phyloP scores from a whole-genome alignment of 768 basidiomycete species.

The Lactifluus piperatus region DNA sequence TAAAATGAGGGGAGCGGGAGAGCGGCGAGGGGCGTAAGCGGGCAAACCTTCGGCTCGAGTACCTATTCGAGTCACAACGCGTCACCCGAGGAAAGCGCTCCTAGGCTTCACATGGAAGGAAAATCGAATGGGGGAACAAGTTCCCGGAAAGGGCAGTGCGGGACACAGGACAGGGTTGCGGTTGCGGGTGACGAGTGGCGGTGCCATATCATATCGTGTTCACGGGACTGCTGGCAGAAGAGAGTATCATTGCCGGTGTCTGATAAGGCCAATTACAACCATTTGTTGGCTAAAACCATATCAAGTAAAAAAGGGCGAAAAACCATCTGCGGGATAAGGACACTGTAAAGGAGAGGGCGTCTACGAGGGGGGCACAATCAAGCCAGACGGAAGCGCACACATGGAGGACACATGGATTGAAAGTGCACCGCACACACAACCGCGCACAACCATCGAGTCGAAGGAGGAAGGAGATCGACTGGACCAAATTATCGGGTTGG shows the following conservation, averaged over 20 bases:
- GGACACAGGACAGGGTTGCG: not conserved
- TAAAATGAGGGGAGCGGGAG: not conserved
- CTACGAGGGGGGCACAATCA: not conserved
- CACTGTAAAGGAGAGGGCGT: not conserved
- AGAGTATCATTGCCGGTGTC: not conserved
- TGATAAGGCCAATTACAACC: not conserved
- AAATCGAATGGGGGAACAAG: not conserved
- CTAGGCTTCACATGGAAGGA: not conserved
- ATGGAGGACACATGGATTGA: constrained; percentile 1
- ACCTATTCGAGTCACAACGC: constrained; percentile 7
- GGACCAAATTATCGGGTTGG: not conserved
- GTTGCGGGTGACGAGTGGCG: not conserved
- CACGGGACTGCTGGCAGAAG: not conserved
- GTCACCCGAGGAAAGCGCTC: constrained; percentile 6
- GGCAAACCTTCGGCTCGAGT: not conserved
- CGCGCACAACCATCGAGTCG: no score
- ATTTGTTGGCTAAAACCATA: not conserved
- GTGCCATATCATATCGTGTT: not conserved
- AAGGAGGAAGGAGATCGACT: not conserved
- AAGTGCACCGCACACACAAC: not conserved
- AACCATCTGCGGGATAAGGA: not conserved
- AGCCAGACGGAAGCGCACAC: not conserved
- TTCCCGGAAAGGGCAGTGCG: not conserved
- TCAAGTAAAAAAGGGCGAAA: not conserved
- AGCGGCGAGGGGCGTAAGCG: not conserved